phyloP scores from a whole-genome alignment of 305 asterid species.

The Fraxinus velutina region DNA sequence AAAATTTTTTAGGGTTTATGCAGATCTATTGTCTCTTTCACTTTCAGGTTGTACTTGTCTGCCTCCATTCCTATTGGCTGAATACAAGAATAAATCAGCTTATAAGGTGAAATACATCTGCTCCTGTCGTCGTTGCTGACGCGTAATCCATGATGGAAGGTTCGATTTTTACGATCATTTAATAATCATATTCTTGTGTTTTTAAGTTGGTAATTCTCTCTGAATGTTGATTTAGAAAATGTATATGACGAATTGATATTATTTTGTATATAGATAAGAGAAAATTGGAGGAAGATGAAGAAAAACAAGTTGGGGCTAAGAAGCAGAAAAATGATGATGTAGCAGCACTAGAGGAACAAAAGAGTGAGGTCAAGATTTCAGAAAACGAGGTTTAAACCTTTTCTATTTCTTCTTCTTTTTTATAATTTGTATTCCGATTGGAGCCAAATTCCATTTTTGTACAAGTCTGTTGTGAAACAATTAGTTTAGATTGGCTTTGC shows the following conservation, averaged over 20 bases:
- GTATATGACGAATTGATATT: neutral
- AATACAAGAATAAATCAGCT: conserved; percentile 46
- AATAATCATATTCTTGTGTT: neutral
- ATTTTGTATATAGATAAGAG: conserved; percentile 50
- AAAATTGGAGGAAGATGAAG: conserved; percentile 52
- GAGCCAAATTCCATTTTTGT: too few species aligned
- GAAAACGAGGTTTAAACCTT: conserved; percentile 44
- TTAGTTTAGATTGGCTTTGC: neutral
- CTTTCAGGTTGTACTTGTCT: neutral
- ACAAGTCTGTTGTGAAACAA: neutral
- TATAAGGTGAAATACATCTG: conserved; percentile 35
- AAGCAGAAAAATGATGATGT: conserved; percentile 46
- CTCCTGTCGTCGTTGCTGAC: conserved; percentile 22
- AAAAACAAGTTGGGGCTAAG: conserved; percentile 39
- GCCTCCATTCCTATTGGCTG: conserved; percentile 34
- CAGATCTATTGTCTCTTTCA: neutral
- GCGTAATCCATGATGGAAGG: conserved; percentile 56
- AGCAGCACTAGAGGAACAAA: conserved; percentile 38
- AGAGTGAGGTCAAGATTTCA: conserved; percentile 41
- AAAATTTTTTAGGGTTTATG: neutral
- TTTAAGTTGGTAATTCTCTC: neutral
- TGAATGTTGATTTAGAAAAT: neutral
- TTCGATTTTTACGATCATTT: conserved; percentile 9
- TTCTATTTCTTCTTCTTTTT: neutral
- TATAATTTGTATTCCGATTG: neutral